Conservation (phyloP, 768 basidiomycete species). For the Heimioporus sp. region DNA sequence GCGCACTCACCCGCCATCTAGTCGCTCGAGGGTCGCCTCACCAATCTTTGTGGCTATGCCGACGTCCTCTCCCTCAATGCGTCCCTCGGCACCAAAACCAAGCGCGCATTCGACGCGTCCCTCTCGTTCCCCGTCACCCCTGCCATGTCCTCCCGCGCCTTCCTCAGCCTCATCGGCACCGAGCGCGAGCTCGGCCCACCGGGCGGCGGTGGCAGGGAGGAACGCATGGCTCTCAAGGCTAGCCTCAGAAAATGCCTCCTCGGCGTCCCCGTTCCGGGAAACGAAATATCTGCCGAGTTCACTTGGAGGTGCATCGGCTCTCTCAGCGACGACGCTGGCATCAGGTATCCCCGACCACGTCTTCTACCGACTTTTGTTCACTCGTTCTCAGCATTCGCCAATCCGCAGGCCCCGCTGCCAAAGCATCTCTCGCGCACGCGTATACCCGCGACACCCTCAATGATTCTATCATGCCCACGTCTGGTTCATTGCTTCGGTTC, state of each 20-base stretch:
- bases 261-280: conserved; percentile 29
- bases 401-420: conserved; percentile 74
- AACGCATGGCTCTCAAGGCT: conserved; percentile 66
- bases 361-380: conserved; percentile 1
- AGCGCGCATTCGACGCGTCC: conserved; percentile 74
- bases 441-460: conserved; percentile 56
- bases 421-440: conserved; percentile 81
- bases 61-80: conserved; percentile 84
- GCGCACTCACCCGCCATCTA: conserved; percentile 20
- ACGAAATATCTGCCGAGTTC: conserved; percentile 85
- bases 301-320: conserved; percentile 72
- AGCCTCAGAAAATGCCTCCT: conserved; percentile 36
- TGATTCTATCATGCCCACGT: conserved; percentile 26
- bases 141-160: conserved; percentile 64
- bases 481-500: conserved; percentile 20
- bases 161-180: conserved; percentile 66
- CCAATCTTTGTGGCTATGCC: conserved; percentile 90
- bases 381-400: conserved; percentile 65
- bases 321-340: conserved; percentile 72
- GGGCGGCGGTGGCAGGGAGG: conserved; percentile 26
- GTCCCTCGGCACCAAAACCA: conserved; percentile 84
- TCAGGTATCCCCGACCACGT: conserved; percentile 51
- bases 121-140: conserved; percentile 60
- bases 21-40: conserved; percentile 78
- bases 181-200: conserved; percentile 65